Evolutionary conservation across 805 yeast species (phyloP), one percentile per base, ranked within the genome.

Genomic region (Spathaspora passalidarum): DNA sequence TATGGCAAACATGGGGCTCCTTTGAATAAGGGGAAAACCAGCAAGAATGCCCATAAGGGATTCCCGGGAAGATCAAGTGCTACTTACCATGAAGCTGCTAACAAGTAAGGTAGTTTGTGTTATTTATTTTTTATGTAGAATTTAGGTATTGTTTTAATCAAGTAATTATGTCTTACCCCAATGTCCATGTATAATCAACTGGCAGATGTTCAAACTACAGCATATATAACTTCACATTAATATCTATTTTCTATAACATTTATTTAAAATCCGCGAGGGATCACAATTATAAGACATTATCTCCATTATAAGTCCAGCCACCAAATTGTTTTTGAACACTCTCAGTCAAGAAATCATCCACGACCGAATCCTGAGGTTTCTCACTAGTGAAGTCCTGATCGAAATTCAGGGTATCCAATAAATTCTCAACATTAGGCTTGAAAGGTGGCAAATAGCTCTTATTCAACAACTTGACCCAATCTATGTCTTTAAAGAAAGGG

Each of bases 281-380:
- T n/a, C 38, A 18, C 4, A 36, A 20, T 38, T 32, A 32, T 21
- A 63, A 55, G 17, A 64, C 61, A 14, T 57, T 67, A 41, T 76
- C 83, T 2, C 94, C 95, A 40, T 84, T 88, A 65, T 91, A 92
- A 2, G 98, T 92, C 99, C 99, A 94, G 5, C 99, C 98, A 40
- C 97, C 98, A 73, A 94, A 94, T 68, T 94, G 98, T 62, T 86
- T 82, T 66, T 94, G 99, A n/a, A 94, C 97, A 56, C 91, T 81
- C 56, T 90, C 98, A 59, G 95, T 87, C 51, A 94, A 76, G 55
- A 79, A 88, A 59, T 88, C 96, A 62, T 91, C 96, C 14, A 91
- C 97, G 10, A 94, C 97, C 50, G 96, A 87, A 63, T 94, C 99
- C 54, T 88, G 84, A 3, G 99, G 98, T 56, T 84, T 82, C 59